Conservation (phyloP, 2,329 filamentous ascomycete genomes). For the Xylaria sp. region DNA sequence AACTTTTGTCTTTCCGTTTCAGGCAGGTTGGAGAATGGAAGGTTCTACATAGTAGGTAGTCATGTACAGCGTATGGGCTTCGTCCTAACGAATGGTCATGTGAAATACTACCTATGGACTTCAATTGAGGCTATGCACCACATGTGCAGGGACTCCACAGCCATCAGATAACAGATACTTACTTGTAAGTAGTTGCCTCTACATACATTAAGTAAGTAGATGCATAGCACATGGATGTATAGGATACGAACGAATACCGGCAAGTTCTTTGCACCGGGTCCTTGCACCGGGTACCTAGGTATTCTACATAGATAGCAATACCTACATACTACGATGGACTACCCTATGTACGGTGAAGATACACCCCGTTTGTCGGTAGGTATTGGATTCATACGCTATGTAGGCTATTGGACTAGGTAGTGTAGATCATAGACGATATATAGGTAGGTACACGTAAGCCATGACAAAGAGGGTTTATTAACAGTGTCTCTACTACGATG, state of each 20-base stretch:
- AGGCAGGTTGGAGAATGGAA: constrained; percentile 33
- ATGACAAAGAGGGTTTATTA: constrained; percentile 28
- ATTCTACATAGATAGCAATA: too few species aligned
- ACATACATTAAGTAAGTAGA: too few species aligned
- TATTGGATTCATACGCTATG: neutral
- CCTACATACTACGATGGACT: too few species aligned
- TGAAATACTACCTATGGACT: constrained; percentile 17
- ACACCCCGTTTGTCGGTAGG: neutral
- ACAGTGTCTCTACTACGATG: constrained; percentile 9
- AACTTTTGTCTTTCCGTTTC: constrained; percentile 32
- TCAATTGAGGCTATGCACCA: constrained; percentile 27
- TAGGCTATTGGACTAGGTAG: neutral
- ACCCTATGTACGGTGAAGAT: too few species aligned
- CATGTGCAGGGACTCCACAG: neutral
- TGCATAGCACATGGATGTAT: neutral
- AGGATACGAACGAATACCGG: neutral
- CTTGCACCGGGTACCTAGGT: neutral
- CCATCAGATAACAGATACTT: too few species aligned
- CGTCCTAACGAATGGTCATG: constrained; percentile 22
- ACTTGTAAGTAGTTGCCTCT: too few species aligned
- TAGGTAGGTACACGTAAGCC: constrained; percentile 22
- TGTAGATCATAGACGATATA: constrained; percentile 7
- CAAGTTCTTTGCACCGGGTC: constrained; percentile 5
- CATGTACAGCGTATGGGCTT: too few species aligned
- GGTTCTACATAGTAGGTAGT: too few species aligned